Conservation (phyloP, 768 basidiomycete species). For the Rhizopogon vesiculosus region DNA sequence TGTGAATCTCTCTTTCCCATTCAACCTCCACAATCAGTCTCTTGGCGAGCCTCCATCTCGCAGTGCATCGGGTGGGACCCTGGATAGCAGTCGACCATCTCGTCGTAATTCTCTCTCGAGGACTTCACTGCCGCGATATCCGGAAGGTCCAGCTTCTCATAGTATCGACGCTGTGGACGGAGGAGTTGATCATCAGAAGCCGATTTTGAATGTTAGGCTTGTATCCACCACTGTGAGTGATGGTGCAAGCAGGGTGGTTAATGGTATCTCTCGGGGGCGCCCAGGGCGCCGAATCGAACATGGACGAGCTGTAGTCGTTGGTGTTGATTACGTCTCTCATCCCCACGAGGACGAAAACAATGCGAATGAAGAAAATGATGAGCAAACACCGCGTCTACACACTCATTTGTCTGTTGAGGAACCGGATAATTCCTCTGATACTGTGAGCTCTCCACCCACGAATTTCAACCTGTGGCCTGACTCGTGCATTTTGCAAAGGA, state of each 20-base stretch:
- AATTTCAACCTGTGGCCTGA: conserved; percentile 5
- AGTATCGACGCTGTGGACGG: background rate
- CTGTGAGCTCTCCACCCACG: background rate
- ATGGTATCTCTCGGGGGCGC: conserved; percentile 18
- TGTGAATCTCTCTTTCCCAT: conserved; percentile 54
- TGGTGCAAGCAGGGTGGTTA: background rate
- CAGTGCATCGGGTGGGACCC: conserved; percentile 29
- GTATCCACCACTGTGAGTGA: conserved; percentile 5
- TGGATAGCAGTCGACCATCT: conserved; percentile 15
- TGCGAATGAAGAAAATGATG: conserved; percentile 1
- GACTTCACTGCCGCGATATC: conserved; percentile 16
- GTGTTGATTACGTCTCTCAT: background rate
- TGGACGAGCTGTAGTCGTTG: background rate
- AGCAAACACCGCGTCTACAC: conserved; percentile 1
- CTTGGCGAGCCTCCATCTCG: conserved; percentile 25
- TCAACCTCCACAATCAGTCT: conserved; percentile 48
- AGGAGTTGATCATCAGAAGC: background rate
- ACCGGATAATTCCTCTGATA: background rate
- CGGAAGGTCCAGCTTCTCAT: conserved; percentile 13
- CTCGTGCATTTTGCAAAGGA: conserved; percentile 4
- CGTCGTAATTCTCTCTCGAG: conserved; percentile 10
- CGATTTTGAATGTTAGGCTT: conserved; percentile 22
- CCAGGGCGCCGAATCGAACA: conserved; percentile 11
- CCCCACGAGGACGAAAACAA: background rate
- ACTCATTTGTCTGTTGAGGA: conserved; percentile 1